Evolutionary conservation across 495 filamentous ascomycete genomes (phyloP).

Genomic region (Podospora appendiculata): DNA sequence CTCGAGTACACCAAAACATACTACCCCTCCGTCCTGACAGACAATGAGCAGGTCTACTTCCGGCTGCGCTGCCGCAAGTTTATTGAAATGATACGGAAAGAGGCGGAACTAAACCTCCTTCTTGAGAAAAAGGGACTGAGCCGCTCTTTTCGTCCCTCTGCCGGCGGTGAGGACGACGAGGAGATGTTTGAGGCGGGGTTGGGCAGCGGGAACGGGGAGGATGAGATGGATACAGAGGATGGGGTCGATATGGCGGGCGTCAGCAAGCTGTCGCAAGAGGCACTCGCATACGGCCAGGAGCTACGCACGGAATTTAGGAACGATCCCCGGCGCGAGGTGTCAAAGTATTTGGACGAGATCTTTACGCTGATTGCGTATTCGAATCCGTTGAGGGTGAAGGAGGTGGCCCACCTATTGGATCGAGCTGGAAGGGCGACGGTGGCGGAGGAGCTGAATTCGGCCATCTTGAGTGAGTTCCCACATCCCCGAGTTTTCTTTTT

Average conservation of each 20-base stretch:
- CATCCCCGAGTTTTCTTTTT: neutral
- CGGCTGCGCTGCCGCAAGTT: slow-evolving; percentile 86
- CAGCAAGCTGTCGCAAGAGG: slow-evolving; percentile 51
- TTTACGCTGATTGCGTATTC: slow-evolving; percentile 84
- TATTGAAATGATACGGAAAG: slow-evolving; percentile 87
- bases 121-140: slow-evolving; percentile 17
- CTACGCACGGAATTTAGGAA: slow-evolving; percentile 67
- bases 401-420: slow-evolving; percentile 75
- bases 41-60: slow-evolving; percentile 88
- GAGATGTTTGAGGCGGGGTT: slow-evolving; percentile 56
- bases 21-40: slow-evolving; percentile 73
- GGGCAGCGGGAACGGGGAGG: slow-evolving; percentile 23
- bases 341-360: slow-evolving; percentile 71
- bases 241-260: slow-evolving; percentile 41
- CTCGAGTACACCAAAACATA: slow-evolving; percentile 70
- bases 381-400: slow-evolving; percentile 66
- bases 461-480: slow-evolving; percentile 68
- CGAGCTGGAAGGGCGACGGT: slow-evolving; percentile 66
- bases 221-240: slow-evolving; percentile 44
- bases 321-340: slow-evolving; percentile 59
- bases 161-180: slow-evolving; percentile 50
- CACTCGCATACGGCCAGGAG: slow-evolving; percentile 72
- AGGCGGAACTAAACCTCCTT: slow-evolving; percentile 56
- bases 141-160: too few relatives aligned
- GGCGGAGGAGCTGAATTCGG: slow-evolving; percentile 90